Percentiles rank a stretch among this genome's conserved stretches.
Conservation (phyloP, 2,329 filamentous ascomycete genomes). For the Aspergillus ochraceus region DNA sequence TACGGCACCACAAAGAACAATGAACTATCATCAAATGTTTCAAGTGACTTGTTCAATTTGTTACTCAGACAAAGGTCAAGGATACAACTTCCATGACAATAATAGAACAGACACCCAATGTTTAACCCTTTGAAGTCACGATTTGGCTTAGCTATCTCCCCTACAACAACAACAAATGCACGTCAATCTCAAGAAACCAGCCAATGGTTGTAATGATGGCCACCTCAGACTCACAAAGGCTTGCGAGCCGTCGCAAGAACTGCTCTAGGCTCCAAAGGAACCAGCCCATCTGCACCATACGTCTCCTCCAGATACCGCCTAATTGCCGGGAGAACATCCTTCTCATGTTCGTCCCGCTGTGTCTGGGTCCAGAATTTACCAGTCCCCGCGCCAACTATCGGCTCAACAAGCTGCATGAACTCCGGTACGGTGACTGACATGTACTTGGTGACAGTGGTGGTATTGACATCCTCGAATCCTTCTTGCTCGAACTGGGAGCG, state of each 20-base stretch:
- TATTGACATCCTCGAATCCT: constrained; percentile 26
- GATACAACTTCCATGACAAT: too few species aligned
- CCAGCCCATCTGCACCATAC: constrained; percentile 23
- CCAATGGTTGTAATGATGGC: background rate
- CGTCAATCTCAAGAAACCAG: too few species aligned
- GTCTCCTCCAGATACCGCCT: constrained; percentile 24
- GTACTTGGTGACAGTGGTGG: constrained; percentile 17
- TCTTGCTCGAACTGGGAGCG: constrained; percentile 21
- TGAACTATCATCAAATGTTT: too few species aligned
- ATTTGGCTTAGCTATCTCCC: too few species aligned
- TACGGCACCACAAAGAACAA: too few species aligned
- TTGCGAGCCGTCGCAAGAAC: constrained; percentile 33
- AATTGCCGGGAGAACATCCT: constrained; percentile 22
- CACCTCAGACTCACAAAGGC: background rate
- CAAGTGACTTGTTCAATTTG: too few species aligned
- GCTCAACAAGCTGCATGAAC: constrained; percentile 22
- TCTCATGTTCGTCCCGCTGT: constrained; percentile 24
- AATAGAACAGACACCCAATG: too few species aligned
- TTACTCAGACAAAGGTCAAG: too few species aligned
- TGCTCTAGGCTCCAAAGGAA: constrained; percentile 28
- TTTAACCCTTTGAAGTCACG: too few species aligned
- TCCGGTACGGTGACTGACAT: constrained; percentile 14
- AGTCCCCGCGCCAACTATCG: constrained; percentile 23
- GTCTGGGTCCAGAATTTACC: constrained; percentile 29
- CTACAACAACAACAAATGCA: too few species aligned